Conservation (phyloP, 139 green algal species). For the Chlamydomonas eustigma region DNA sequence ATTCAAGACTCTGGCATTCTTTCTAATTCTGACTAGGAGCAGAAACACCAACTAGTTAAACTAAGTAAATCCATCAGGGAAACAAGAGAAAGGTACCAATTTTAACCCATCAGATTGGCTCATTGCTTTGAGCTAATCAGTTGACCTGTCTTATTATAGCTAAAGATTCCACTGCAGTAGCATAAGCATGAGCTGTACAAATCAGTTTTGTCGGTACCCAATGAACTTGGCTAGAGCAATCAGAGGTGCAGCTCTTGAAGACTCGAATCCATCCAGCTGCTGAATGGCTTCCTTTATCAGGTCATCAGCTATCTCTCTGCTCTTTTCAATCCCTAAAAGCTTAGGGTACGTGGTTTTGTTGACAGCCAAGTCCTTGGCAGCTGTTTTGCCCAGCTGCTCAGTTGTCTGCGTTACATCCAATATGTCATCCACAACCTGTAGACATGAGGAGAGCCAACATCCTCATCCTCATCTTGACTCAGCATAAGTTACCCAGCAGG, state of each 20-base stretch:
- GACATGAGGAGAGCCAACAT: not conserved
- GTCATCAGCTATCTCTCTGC: conserved; percentile 73
- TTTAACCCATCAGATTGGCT: no score
- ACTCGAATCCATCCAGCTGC: conserved; percentile 78
- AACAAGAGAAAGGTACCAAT: no score
- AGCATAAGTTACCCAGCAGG: no score
- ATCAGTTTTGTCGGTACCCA: conserved; percentile 85
- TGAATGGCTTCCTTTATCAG: conserved; percentile 90
- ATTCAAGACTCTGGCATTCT: no score
- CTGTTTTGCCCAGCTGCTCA: conserved; percentile 97
- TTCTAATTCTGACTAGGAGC: no score
- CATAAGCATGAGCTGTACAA: no score
- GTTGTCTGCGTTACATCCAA: conserved; percentile 91
- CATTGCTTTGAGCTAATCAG: no score
- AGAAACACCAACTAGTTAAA: no score
- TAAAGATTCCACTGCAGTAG: no score
- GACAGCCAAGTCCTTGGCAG: conserved; percentile 90
- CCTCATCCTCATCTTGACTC: not conserved
- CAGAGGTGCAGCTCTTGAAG: conserved; percentile 73
- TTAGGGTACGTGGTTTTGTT: conserved; percentile 98
- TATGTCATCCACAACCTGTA: conserved; percentile 96
- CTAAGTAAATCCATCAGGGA: no score
- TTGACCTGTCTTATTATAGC: no score
- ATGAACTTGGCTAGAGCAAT: conserved; percentile 96
- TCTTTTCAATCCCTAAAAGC: conserved; percentile 79